Evolutionary conservation across 768 basidiomycete genomes (phyloP), one percentile per base, ranked within the genome.

Genomic region (Russula dissimulans): DNA sequence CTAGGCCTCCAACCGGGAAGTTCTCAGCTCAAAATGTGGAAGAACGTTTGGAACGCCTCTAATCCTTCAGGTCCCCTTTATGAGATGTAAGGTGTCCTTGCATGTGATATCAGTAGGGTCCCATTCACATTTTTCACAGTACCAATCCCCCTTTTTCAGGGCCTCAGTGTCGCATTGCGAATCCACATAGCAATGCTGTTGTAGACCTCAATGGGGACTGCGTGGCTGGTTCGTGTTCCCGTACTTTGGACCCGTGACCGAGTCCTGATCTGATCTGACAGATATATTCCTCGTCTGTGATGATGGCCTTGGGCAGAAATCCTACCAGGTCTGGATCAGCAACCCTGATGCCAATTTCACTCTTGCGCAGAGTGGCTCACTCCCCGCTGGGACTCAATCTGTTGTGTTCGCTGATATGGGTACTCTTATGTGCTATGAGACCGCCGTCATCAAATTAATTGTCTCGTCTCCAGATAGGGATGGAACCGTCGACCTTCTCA

Each of bases 151-250:
- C 79, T 15, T 82, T 92, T 65, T 71, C 77, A 22, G 85, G 81
- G 14, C 65, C 77, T 15, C 83, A 84, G 45, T 99, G 97, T 72
- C 79, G 74, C 10, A 71, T 92, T n/a, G 81, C 90, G 11, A 85
- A 86, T 64, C 95, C 95, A 5, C 97, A 98, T 69, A 93, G 89
- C 69, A 97, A 95, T 71, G 95, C 94, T 0, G 87, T 94, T 17
- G 81, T 98, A 5, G 97, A 99, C 68, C 75, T 99, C 42, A 83
- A 98, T 62, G 97, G 97, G 12, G 97, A 99, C 71, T 98, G 97
- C 71, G 78, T 97, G 4, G 92, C 95, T 63, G 92, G 92, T 88
- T 61, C 63, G 77, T 73, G 10, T 26, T 45, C 12, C 41, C 31
- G 17, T 22, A 8, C 8, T 32, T 49, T 5, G 14, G 0, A 36